Conservation (phyloP, 2,329 filamentous ascomycete genomes). For the Botrytis sinoallii region DNA sequence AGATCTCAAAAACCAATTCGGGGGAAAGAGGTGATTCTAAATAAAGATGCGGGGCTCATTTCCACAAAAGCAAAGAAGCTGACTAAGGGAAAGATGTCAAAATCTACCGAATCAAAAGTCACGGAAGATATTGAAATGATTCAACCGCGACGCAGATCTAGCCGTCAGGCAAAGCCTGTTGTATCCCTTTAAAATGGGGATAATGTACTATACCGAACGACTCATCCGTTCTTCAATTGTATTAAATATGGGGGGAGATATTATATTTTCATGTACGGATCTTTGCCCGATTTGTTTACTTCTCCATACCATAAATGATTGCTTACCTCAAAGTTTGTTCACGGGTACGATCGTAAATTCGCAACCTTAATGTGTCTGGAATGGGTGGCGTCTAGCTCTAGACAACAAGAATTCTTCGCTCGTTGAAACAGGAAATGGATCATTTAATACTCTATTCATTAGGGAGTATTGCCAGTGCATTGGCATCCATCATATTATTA, state of each 20-base stretch:
- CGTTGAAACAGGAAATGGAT: neutral
- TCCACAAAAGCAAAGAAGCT: neutral
- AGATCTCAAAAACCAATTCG: neutral
- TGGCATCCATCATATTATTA: neutral
- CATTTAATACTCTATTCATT: neutral
- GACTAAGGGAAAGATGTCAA: constrained; percentile 19
- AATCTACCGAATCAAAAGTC: constrained; percentile 15
- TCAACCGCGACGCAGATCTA: neutral
- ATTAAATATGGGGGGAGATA: neutral
- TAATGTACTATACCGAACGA: neutral
- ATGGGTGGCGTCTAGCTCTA: neutral
- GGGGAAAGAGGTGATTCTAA: neutral
- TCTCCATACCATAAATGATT: neutral
- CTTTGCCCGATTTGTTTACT: neutral
- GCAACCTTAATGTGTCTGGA: neutral
- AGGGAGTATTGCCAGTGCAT: neutral
- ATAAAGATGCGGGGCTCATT: neutral
- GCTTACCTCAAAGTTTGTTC: neutral
- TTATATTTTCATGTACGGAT: neutral
- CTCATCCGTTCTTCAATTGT: neutral
- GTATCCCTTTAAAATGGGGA: neutral
- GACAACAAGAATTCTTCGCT: neutral
- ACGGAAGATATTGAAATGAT: neutral
- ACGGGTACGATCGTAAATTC: neutral
- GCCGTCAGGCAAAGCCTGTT: neutral